Evolutionary conservation across 2,329 filamentous ascomycete species (phyloP).

Genomic region (Bipolaris cookei): DNA sequence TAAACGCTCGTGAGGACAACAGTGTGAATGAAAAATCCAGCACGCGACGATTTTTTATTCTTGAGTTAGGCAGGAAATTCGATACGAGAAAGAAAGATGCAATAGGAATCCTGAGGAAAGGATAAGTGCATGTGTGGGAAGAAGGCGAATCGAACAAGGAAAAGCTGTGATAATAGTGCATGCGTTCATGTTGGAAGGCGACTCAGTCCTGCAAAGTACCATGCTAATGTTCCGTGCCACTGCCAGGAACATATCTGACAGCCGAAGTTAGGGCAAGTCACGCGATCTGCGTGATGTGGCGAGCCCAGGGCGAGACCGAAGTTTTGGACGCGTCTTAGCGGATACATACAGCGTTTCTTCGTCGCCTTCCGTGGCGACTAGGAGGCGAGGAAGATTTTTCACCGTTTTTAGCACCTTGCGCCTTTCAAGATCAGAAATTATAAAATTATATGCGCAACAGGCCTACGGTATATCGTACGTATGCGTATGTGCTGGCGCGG

Average conservation of each 20-base stretch:
- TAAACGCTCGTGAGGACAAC: constrained; percentile 38
- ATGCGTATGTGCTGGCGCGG: background rate
- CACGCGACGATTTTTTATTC: background rate
- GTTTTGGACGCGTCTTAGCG: constrained; percentile 25
- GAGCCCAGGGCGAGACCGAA: constrained; percentile 23
- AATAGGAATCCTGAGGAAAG: background rate
- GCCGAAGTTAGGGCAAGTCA: constrained; percentile 21
- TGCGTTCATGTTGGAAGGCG: constrained; percentile 12
- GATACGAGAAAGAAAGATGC: background rate
- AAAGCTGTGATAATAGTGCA: constrained; percentile 4
- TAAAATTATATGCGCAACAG: no score
- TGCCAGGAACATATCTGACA: constrained; percentile 34
- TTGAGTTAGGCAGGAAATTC: background rate
- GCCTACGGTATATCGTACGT: no score
- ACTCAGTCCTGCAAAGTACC: constrained; percentile 35
- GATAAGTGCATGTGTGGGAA: background rate
- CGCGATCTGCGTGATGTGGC: constrained; percentile 24
- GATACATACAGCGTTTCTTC: background rate
- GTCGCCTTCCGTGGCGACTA: background rate
- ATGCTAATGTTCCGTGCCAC: constrained; percentile 28
- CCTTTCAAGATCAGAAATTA: background rate
- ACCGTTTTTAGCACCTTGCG: background rate
- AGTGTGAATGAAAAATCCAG: constrained; percentile 23
- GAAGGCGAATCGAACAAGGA: background rate
- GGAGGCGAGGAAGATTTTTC: background rate